Conservation (phyloP, 305 asterid species). For the Solanum hybrid region DNA sequence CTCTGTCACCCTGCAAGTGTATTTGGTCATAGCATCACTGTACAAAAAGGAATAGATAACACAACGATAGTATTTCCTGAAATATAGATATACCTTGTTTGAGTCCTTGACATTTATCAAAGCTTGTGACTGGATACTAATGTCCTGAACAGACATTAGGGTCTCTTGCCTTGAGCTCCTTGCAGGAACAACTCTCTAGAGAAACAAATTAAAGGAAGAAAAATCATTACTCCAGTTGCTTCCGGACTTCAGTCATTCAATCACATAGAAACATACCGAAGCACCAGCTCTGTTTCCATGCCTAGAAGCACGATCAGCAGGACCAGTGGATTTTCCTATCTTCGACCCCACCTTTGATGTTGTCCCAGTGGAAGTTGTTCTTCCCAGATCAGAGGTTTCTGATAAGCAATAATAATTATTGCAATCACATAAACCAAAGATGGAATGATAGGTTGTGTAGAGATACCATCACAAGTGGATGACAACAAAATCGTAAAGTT, state of each 20-base stretch:
- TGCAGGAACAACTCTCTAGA: slow-evolving; percentile 55
- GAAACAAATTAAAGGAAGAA: slow-evolving; percentile 11
- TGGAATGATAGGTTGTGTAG: background rate
- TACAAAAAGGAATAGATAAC: background rate
- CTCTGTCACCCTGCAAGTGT: slow-evolving; percentile 82
- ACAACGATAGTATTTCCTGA: background rate
- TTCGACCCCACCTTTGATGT: slow-evolving; percentile 59
- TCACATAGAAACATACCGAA: slow-evolving; percentile 48
- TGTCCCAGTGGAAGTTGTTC: slow-evolving; percentile 42
- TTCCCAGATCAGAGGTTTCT: slow-evolving; percentile 58
- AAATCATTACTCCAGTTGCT: slow-evolving; percentile 6
- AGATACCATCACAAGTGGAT: background rate
- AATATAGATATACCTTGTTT: slow-evolving; percentile 46
- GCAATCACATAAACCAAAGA: slow-evolving; percentile 11
- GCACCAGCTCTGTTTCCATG: slow-evolving; percentile 70
- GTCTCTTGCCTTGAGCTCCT: slow-evolving; percentile 84
- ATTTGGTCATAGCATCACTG: background rate
- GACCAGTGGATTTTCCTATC: slow-evolving; percentile 57
- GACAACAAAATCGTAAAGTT: background rate
- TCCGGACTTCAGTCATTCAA: slow-evolving; percentile 3
- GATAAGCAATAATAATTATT: slow-evolving; percentile 18
- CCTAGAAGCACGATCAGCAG: slow-evolving; percentile 50
- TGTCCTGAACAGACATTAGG: slow-evolving; percentile 72
- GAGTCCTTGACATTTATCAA: slow-evolving; percentile 81
- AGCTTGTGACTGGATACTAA: slow-evolving; percentile 73